Evolutionary conservation across 1,284 basidiomycete genomes (phyloP).

Genomic region (Sporisorium reilianum): DNA sequence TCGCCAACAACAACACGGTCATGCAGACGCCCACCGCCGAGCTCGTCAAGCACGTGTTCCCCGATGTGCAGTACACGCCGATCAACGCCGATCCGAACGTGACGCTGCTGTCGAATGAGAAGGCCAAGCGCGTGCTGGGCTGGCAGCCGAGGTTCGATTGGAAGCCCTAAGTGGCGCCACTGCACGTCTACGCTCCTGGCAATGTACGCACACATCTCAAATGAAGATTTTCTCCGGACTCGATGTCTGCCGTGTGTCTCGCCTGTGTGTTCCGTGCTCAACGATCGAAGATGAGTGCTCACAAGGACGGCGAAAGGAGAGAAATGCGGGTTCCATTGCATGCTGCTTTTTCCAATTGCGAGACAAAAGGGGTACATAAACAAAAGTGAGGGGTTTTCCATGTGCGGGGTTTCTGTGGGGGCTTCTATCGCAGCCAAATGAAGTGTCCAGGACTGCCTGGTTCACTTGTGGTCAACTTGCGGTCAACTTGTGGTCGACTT

Average conservation of each 20-base stretch:
- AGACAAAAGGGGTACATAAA: background rate
- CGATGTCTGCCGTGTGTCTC: too few species aligned
- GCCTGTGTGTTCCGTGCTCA: too few species aligned
- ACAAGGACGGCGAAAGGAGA: background rate
- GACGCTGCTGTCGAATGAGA: conserved; percentile 67
- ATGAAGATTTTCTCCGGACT: too few species aligned
- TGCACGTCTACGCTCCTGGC: background rate
- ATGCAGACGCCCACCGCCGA: conserved; percentile 67
- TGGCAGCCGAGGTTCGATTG: conserved; percentile 67
- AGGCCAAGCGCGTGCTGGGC: conserved; percentile 69
- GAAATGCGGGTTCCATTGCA: background rate
- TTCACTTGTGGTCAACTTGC: too few species aligned
- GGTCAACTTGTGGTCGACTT: too few species aligned
- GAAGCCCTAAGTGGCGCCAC: conserved; percentile 20
- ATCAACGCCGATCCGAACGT: conserved; percentile 51
- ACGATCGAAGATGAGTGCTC: too few species aligned
- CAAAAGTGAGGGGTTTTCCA: background rate
- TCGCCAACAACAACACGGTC: conserved; percentile 70
- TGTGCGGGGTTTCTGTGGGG: too few species aligned
- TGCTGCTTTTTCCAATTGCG: background rate
- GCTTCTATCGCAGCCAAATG: background rate
- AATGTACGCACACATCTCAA: background rate
- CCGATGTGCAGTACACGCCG: conserved; percentile 61
- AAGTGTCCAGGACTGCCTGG: background rate
- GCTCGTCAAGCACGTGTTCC: conserved; percentile 69